Conservation (phyloP, 176 grass and related monocot species). For the Phoenix dactylifera region DNA sequence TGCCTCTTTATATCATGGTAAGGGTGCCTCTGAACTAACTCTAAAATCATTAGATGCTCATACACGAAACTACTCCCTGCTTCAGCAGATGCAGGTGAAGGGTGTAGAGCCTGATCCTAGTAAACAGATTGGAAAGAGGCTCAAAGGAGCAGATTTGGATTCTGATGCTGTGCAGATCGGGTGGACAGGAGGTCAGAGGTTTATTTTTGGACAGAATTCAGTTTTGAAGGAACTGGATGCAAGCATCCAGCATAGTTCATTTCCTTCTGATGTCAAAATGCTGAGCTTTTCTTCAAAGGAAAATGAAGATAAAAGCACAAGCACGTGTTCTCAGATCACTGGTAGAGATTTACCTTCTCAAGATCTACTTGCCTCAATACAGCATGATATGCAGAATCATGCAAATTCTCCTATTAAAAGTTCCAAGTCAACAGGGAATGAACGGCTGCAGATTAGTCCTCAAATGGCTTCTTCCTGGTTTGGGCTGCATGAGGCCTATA, state of each 20-base stretch:
- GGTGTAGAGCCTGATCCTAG: slow-evolving; percentile 47
- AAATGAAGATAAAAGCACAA: slow-evolving; percentile 40
- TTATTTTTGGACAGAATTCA: slow-evolving; percentile 43
- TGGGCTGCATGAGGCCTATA: slow-evolving; percentile 51
- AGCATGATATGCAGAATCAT: slow-evolving; percentile 43
- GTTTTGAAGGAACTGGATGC: slow-evolving; percentile 6
- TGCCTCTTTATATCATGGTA: slow-evolving; percentile 21
- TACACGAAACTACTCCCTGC: slow-evolving; percentile 56
- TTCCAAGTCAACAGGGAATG: slow-evolving; percentile 36
- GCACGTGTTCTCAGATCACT: slow-evolving; percentile 33
- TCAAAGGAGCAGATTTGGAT: slow-evolving; percentile 44
- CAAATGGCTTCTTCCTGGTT: slow-evolving; percentile 93
- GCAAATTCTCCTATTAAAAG: slow-evolving; percentile 26
- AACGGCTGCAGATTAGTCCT: slow-evolving; percentile 57
- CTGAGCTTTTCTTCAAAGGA: slow-evolving; percentile 62
- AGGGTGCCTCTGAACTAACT: slow-evolving; percentile 46
- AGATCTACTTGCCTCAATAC: slow-evolving; percentile 17
- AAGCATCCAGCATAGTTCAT: slow-evolving; percentile 22
- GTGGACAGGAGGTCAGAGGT: slow-evolving; percentile 50
- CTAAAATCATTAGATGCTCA: slow-evolving; percentile 44
- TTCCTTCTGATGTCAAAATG: slow-evolving; percentile 61
- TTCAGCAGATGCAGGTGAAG: slow-evolving; percentile 79
- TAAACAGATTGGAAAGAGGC: slow-evolving; percentile 41
- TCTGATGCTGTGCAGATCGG: slow-evolving; percentile 43
- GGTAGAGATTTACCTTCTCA: slow-evolving; percentile 31